Percentiles rank a stretch among this genome's conserved stretches.
These are phyloP conservation scores for Lentinula lateritia DNA, from an alignment of 768 basidiomycete genomes.

Conservation along the genomic window DNA sequence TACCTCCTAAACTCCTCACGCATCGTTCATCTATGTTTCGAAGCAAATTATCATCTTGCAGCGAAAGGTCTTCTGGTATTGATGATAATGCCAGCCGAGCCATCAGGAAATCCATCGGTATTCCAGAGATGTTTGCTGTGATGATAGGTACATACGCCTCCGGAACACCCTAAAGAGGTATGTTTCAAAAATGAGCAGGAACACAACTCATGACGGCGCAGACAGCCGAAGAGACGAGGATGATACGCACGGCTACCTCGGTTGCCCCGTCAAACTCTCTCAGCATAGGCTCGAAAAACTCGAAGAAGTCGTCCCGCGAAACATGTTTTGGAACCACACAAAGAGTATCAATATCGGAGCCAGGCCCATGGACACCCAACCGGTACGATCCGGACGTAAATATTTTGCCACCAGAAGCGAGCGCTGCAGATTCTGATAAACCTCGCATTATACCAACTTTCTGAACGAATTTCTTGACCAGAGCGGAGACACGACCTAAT, in stretches of 20 bases:
- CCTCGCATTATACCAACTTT: constrained; percentile 74
- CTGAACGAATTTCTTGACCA: constrained; percentile 92
- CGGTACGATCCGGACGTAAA: constrained; percentile 99
- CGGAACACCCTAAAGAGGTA: constrained; percentile 70
- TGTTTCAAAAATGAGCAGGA: not conserved
- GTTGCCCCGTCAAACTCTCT: constrained; percentile 75
- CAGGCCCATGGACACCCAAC: constrained; percentile 94
- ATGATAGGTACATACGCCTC: constrained; percentile 97
- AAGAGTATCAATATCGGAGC: constrained; percentile 96
- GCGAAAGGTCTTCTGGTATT: constrained; percentile 87
- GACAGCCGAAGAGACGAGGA: not conserved
- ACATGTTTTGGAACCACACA: constrained; percentile 97
- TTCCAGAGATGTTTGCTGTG: constrained; percentile 84
- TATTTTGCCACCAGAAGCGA: constrained; percentile 93
- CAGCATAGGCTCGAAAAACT: constrained; percentile 85
- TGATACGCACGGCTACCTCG: constrained; percentile 77
- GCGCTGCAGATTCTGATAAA: constrained; percentile 82
- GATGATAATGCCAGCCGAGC: constrained; percentile 80
- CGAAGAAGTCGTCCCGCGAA: constrained; percentile 93
- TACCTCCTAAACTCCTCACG: constrained; percentile 91
- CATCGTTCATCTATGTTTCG: constrained; percentile 92
- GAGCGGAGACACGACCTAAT: constrained; percentile 79
- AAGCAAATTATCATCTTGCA: constrained; percentile 87
- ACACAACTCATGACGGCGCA: not conserved
- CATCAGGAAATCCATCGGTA: constrained; percentile 93